Evolutionary conservation across 352 stramenopile species (phyloP).

Genomic region (Thalassiosira sp.): DNA sequence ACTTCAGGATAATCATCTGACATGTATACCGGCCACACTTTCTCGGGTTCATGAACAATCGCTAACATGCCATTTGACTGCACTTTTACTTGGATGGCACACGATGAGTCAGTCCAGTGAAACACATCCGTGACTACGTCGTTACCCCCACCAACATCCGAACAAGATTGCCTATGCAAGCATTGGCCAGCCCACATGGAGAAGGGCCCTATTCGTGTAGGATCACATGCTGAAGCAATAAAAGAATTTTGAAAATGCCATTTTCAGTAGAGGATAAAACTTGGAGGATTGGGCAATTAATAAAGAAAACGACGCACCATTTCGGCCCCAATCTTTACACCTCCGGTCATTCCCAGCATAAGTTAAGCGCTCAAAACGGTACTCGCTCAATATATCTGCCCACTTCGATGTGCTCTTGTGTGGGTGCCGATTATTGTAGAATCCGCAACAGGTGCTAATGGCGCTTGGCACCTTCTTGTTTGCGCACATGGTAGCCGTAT

Average conservation of each 20-base stretch:
- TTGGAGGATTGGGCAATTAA: neutral
- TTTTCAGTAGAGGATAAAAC: neutral
- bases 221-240: constrained; percentile 19
- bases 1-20: constrained; percentile 8
- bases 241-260: neutral
- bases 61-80: constrained; percentile 33
- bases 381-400: constrained; percentile 41
- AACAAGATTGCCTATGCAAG: constrained; percentile 29
- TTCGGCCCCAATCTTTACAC: constrained; percentile 21
- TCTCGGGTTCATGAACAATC: constrained; percentile 9
- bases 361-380: constrained; percentile 24
- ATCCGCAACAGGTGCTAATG: constrained; percentile 45
- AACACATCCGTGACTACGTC: constrained; percentile 13
- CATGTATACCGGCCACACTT: neutral
- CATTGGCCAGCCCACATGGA: constrained; percentile 27
- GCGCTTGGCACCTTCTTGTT: constrained; percentile 46
- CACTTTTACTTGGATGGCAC: constrained; percentile 59
- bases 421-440: constrained; percentile 7
- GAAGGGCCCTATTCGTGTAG: constrained; percentile 19
- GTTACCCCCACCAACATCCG: constrained; percentile 2
- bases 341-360: constrained; percentile 11
- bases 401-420: neutral
- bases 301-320: neutral
- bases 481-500: constrained; percentile 31
- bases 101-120: constrained; percentile 45